Evolutionary conservation across 257 asterid species (phyloP).

Genomic region (Penstemon barbatus): DNA sequence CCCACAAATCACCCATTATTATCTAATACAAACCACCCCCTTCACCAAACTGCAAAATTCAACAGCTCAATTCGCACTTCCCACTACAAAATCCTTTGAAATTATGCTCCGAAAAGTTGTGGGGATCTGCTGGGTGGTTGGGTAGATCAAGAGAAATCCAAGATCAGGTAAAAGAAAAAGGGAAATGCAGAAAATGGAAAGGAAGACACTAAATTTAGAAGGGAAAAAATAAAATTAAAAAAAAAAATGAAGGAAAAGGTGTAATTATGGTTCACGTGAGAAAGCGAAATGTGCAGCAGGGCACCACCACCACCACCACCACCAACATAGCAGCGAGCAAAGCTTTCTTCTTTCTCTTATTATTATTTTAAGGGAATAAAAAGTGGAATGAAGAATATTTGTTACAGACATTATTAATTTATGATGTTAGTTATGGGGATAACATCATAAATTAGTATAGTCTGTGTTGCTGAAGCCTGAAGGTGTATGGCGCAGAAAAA

Average conservation of each 20-base stretch:
- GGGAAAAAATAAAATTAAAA: slow-evolving; percentile 23
- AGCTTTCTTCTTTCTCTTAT: too few species aligned
- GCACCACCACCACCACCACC: too few species aligned
- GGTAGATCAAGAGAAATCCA: slow-evolving; percentile 43
- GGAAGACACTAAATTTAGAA: slow-evolving; percentile 35
- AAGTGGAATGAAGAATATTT: too few species aligned
- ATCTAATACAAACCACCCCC: slow-evolving; percentile 20
- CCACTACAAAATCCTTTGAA: slow-evolving; percentile 29
- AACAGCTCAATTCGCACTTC: slow-evolving; percentile 31
- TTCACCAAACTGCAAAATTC: slow-evolving; percentile 25
- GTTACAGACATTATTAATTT: too few species aligned
- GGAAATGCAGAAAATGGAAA: slow-evolving; percentile 23
- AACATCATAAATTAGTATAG: too few species aligned
- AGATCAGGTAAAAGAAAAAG: slow-evolving; percentile 31
- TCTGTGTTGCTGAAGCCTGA: too few species aligned
- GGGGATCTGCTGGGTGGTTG: slow-evolving; percentile 45
- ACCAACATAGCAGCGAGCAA: too few species aligned
- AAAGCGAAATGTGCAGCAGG: too few species aligned
- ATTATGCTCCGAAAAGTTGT: slow-evolving; percentile 14
- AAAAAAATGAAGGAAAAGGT: neutral
- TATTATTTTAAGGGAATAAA: too few species aligned
- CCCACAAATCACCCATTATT: slow-evolving; percentile 26
- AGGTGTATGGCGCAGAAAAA: too few species aligned
- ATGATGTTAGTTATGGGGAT: too few species aligned
- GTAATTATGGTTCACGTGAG: too few species aligned